These are phyloP conservation scores for Diaporthe nobilis DNA, from an alignment of 2,329 filamentous ascomycete genomes.

Conservation along the genomic window DNA sequence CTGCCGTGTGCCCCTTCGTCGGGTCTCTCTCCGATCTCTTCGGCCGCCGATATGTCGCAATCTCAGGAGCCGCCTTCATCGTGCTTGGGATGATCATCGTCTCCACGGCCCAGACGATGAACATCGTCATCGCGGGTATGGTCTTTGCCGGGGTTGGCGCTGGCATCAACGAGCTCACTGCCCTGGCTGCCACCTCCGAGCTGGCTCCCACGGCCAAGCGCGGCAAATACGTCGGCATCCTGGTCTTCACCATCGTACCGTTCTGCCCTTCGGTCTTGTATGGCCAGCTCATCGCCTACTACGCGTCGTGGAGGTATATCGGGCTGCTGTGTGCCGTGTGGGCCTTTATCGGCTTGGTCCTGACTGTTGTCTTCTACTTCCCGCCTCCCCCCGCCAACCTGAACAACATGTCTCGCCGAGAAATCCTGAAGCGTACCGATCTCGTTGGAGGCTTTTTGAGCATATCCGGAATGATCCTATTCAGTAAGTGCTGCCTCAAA, in stretches of 20 bases:
- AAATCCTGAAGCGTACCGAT: conserved; percentile 63
- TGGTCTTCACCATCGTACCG: conserved; percentile 74
- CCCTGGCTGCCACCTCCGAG: conserved; percentile 77
- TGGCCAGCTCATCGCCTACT: conserved; percentile 65
- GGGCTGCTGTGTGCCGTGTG: conserved; percentile 67
- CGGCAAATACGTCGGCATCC: conserved; percentile 71
- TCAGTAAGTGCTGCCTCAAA: conserved; percentile 46
- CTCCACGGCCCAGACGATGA: conserved; percentile 71
- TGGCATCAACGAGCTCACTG: conserved; percentile 77
- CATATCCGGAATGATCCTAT: conserved; percentile 63
- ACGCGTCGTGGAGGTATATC: conserved; percentile 68
- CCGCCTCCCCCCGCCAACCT: conserved; percentile 63
- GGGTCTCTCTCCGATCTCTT: conserved; percentile 75
- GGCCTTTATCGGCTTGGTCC: conserved; percentile 64
- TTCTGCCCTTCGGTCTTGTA: conserved; percentile 75
- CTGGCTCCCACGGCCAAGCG: conserved; percentile 76
- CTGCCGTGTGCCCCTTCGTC: conserved; percentile 74
- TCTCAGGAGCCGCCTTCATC: conserved; percentile 67
- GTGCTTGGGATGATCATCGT: conserved; percentile 72
- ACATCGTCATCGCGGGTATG: conserved; percentile 72
- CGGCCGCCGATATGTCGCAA: conserved; percentile 71
- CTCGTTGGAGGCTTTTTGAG: conserved; percentile 65
- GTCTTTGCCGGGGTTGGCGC: conserved; percentile 74
- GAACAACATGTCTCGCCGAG: conserved; percentile 53
- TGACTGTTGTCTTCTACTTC: conserved; percentile 66